Percentiles rank a stretch among this genome's conserved stretches.
These are phyloP conservation scores for Diaporthe ilicicola DNA, from an alignment of 2,329 filamentous ascomycete genomes.

Conservation along the genomic window DNA sequence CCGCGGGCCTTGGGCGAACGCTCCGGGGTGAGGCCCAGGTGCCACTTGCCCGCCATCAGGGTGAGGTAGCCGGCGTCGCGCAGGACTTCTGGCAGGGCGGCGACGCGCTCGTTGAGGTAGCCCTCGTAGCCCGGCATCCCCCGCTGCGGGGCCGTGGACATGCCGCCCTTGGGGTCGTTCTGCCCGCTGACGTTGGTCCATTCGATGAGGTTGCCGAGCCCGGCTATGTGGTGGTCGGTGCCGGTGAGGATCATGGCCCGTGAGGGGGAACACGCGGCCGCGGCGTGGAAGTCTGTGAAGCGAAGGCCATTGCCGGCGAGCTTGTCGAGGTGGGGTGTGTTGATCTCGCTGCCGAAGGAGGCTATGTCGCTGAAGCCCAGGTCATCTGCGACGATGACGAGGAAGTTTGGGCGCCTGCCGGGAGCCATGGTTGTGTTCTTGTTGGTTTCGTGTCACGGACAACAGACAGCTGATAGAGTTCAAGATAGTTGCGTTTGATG, in stretches of 20 bases:
- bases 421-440: constrained; percentile 21
- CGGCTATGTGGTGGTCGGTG: constrained; percentile 67
- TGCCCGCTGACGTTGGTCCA: constrained; percentile 47
- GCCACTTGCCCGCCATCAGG: constrained; percentile 45
- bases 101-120: constrained; percentile 43
- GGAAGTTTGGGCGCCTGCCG: constrained; percentile 41
- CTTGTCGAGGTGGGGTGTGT: constrained; percentile 42
- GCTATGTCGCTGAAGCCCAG: constrained; percentile 44
- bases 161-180: constrained; percentile 36
- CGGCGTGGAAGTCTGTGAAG: constrained; percentile 72
- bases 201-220: constrained; percentile 67
- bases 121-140: constrained; percentile 43
- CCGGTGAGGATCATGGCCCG: constrained; percentile 73
- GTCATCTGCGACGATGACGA: constrained; percentile 47
- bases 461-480: background rate
- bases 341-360: constrained; percentile 45
- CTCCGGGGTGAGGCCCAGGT: constrained; percentile 61
- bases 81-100: constrained; percentile 41
- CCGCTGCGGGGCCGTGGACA: constrained; percentile 32
- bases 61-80: constrained; percentile 44
- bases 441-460: background rate
- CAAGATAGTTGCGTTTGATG: background rate
- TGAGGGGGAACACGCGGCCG: constrained; percentile 71
- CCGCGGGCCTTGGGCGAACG: constrained; percentile 63
- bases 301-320: constrained; percentile 55